Percentiles rank a stretch among this genome's conserved stretches.
Conservation (phyloP, 345 rosid species). For the Isatis tinctoria region DNA sequence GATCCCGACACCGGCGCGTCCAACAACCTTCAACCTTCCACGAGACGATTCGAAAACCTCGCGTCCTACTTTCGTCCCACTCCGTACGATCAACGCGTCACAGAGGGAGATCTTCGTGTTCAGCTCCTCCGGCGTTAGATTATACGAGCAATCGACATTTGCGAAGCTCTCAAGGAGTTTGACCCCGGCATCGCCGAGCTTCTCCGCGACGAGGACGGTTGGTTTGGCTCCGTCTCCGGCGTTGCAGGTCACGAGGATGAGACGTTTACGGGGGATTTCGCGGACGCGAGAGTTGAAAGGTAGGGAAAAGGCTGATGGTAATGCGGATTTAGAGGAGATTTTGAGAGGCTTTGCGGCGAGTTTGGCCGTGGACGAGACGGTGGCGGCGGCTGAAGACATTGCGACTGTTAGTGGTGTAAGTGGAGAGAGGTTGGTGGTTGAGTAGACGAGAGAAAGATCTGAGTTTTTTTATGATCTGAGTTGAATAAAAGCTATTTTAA, state of each 20-base stretch:
- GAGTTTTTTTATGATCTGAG: no score
- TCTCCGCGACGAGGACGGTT: slow-evolving; percentile 71
- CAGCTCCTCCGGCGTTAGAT: slow-evolving; percentile 72
- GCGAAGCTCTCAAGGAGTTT: slow-evolving; percentile 49
- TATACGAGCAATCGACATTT: slow-evolving; percentile 71
- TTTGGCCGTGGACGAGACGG: slow-evolving; percentile 14
- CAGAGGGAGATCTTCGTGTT: slow-evolving; percentile 82
- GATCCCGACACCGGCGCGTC: slow-evolving; percentile 86
- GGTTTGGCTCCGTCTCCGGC: slow-evolving; percentile 47
- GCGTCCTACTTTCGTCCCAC: slow-evolving; percentile 69
- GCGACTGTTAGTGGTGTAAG: background rate
- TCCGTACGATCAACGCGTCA: slow-evolving; percentile 75
- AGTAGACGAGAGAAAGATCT: background rate
- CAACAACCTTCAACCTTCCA: slow-evolving; percentile 78
- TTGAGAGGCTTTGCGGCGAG: slow-evolving; percentile 17
- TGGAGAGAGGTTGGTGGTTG: background rate
- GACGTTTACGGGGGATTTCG: background rate
- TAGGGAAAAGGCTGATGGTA: slow-evolving; percentile 28
- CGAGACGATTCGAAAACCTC: slow-evolving; percentile 69
- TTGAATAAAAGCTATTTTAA: no score
- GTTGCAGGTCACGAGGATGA: slow-evolving; percentile 31
- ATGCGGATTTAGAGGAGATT: slow-evolving; percentile 29
- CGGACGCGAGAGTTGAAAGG: background rate
- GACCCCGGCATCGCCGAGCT: slow-evolving; percentile 70
- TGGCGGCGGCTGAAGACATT: background rate